phyloP scores from a whole-genome alignment of 2,329 filamentous ascomycete species.

The Nectriaceae sp. region DNA sequence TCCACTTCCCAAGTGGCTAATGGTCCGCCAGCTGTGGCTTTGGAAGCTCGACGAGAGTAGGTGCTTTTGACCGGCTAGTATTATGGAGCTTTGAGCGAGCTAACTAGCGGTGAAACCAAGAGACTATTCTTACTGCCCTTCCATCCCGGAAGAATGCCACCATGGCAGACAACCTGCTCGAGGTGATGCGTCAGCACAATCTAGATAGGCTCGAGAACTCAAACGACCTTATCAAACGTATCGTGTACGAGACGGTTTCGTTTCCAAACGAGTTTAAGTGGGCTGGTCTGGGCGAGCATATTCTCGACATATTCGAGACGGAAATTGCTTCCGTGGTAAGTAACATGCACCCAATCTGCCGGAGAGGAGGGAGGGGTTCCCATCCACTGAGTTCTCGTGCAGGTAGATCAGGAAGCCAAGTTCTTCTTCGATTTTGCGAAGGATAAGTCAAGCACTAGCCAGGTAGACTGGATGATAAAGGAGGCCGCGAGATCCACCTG shows the following conservation, averaged over 20 bases:
- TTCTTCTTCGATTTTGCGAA: slow-evolving; percentile 5
- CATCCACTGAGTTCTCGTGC: neutral
- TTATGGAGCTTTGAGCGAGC: neutral
- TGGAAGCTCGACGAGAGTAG: slow-evolving; percentile 22
- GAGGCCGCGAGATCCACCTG: slow-evolving; percentile 5
- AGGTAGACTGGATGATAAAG: slow-evolving; percentile 1
- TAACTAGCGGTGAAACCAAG: too few species aligned
- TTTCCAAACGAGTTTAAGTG: slow-evolving; percentile 16
- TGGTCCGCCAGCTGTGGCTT: slow-evolving; percentile 20
- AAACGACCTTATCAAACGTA: slow-evolving; percentile 12
- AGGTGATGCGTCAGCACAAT: slow-evolving; percentile 16
- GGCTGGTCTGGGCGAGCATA: slow-evolving; percentile 14
- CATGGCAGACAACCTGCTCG: slow-evolving; percentile 13
- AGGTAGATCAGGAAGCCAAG: slow-evolving; percentile 5
- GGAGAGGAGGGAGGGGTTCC: too few species aligned
- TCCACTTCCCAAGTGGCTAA: slow-evolving; percentile 2
- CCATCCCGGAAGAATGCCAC: slow-evolving; percentile 7
- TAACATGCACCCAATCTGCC: too few species aligned
- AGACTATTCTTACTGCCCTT: slow-evolving; percentile 15
- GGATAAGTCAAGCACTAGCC: neutral
- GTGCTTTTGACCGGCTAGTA: neutral
- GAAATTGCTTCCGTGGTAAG: slow-evolving; percentile 10
- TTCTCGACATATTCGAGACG: slow-evolving; percentile 16
- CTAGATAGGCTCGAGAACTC: slow-evolving; percentile 4
- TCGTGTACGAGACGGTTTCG: slow-evolving; percentile 8